Evolutionary conservation across 208 protist species (phyloP), one percentile per base, ranked within the genome.

Genomic region (Acanthamoeba castellanii): DNA sequence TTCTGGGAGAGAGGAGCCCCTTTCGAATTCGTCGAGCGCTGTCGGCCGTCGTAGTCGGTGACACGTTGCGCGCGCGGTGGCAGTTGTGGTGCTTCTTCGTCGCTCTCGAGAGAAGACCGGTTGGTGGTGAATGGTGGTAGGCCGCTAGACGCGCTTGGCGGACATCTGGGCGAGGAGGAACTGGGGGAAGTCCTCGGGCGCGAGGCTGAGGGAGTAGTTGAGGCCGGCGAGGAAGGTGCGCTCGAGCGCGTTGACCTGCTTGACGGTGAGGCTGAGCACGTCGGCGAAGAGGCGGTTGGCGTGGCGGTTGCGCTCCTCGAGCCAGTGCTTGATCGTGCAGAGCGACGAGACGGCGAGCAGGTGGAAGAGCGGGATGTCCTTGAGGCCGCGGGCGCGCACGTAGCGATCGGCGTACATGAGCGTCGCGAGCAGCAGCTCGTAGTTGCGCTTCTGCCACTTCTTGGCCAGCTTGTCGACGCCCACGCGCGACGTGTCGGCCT

Each of bases 371-470:
- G 78, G 47, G n/a, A 87, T 61, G 78, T 87, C 78, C 78, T 87
- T 87, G 50, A 87, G 42, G 42, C 78, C 78, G 25, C 78, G 42
- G 27, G 78, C 78, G 50, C 78, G 78, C 78, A 87, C 78, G 78
- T 87, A 87, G 50, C 78, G 78, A 42, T 87, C 78, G 50, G 78
- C 78, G 78, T 87, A 87, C 50, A 87, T 87, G 78, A 87, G 78
- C 20, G 78, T 87, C 9, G 78, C 78, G 50, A 87, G 78, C 25
- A 87, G 78, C 27, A 87, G 78, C 78, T 87, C 78, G 78, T 87
- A 87, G 78, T 87, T 87, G 78, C 78, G 78, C 78, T 87, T 87
- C 78, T 87, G 78, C 78, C 78, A 87, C 78, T 87, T 87, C 50
- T 87, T 87, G 78, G 78, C 78, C 78, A 87, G 78, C 78, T 87